Percentiles rank a stretch among this genome's conserved stretches.
phyloP scores from a whole-genome alignment of 2,329 filamentous ascomycete genomes.

The Pyricularia pennisetigena region DNA sequence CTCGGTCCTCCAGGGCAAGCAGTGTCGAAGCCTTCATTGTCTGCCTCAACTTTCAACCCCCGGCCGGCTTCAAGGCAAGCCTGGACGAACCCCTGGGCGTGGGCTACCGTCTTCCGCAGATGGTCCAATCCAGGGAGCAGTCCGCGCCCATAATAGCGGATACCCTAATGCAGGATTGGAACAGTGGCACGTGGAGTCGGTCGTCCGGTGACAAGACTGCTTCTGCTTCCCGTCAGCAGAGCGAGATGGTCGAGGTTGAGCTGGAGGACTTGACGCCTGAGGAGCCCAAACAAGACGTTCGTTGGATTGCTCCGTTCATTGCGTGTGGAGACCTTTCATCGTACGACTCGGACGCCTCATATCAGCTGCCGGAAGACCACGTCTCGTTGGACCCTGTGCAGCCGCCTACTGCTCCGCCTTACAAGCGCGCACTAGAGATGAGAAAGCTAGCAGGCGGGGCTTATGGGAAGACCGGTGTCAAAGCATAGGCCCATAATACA shows the following conservation, averaged over 20 bases:
- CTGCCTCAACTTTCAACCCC: constrained; percentile 79
- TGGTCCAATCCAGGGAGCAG: constrained; percentile 25
- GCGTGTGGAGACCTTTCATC: constrained; percentile 94
- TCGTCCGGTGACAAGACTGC: constrained; percentile 7
- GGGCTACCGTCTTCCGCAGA: constrained; percentile 40
- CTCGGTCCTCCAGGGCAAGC: constrained; percentile 86
- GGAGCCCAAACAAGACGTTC: constrained; percentile 29
- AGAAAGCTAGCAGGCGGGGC: constrained; percentile 66
- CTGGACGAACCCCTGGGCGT: constrained; percentile 66
- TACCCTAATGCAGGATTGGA: constrained; percentile 34
- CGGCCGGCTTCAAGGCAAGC: constrained; percentile 64
- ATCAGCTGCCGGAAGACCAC: constrained; percentile 77
- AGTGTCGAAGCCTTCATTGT: constrained; percentile 97
- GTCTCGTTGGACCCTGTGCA: constrained; percentile 87
- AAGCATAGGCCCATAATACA: constrained; percentile 10
- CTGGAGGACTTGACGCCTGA: constrained; percentile 33
- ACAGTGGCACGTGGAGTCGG: constrained; percentile 32
- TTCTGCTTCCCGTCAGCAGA: not conserved
- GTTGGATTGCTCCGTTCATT: constrained; percentile 92
- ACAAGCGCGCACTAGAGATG: constrained; percentile 83
- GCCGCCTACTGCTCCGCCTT: constrained; percentile 90
- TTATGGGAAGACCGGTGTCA: constrained; percentile 57
- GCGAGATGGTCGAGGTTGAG: constrained; percentile 35
- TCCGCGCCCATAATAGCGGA: constrained; percentile 26
- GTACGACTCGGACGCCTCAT: constrained; percentile 93